Percentiles rank a stretch among this genome's conserved stretches.
Evolutionary conservation across 2,329 filamentous ascomycete species (phyloP).

Genomic region (Coniochaeta sp.): DNA sequence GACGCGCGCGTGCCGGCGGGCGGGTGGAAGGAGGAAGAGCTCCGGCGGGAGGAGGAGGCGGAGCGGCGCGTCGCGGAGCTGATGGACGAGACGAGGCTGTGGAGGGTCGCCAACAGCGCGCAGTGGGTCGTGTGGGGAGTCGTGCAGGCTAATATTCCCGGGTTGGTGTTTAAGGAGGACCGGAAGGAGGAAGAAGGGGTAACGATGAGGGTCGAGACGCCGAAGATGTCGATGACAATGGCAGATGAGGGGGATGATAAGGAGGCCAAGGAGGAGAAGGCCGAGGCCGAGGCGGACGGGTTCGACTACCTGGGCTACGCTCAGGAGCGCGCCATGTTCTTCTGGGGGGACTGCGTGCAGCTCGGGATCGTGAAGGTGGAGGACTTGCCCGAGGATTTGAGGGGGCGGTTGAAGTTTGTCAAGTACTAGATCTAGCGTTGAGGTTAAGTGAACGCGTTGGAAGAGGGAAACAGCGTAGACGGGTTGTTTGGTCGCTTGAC

Average conservation of each 20-base stretch:
- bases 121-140: conserved; percentile 96
- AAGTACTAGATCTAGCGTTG: too few species aligned
- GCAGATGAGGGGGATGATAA: conserved; percentile 1
- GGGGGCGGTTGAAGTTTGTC: conserved; percentile 60
- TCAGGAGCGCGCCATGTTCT: conserved; percentile 84
- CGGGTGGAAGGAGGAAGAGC: conserved; percentile 54
- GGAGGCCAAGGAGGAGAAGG: conserved; percentile 30
- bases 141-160: conserved; percentile 83
- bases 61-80: conserved; percentile 65
- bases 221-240: conserved; percentile 14
- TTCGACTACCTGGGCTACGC: conserved; percentile 94
- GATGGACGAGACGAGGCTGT: conserved; percentile 71
- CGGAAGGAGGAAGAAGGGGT: conserved; percentile 17
- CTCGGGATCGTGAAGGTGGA: conserved; percentile 68
- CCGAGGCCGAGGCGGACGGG: conserved; percentile 57
- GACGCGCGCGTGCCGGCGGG: conserved; percentile 59
- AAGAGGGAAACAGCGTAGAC: not conserved
- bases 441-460: too few species aligned
- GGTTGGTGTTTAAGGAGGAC: conserved; percentile 37
- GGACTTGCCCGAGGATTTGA: conserved; percentile 66
- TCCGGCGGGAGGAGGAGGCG: conserved; percentile 51
- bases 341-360: conserved; percentile 83
- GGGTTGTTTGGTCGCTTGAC: not conserved
- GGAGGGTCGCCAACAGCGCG: conserved; percentile 81
- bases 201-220: conserved; percentile 28